Evolutionary conservation across 129 eudicot species (phyloP), one percentile per base, ranked within the genome.

Genomic region (Deinandra increscens): DNA sequence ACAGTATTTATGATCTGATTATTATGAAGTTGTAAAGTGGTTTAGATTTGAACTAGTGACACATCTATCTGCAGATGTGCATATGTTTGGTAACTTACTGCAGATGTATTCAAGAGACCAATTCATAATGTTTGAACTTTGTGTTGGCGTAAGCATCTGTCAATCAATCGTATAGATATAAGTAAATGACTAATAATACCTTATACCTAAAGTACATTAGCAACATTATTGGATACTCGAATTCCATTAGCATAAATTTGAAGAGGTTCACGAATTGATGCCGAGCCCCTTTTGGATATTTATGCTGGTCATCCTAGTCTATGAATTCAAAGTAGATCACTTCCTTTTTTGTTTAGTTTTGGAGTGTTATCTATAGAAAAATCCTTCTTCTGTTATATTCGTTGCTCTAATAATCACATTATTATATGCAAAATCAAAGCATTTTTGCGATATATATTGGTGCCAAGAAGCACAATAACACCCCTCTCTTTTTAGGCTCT

Each of bases 401-500:
- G 31, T 51, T 5, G 42, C 46, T 17, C 45, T 68, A 50, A 11
- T 15, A 49, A 3, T 49, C 10, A n/a, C n/a, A n/a, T 11, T 69
- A 26, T 12, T 42, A 10, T 1, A 29, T 56, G n/a, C n/a, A n/a
- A n/a, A n/a, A n/a, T n/a, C n/a, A n/a, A n/a, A n/a, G n/a, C n/a
- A n/a, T n/a, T n/a, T n/a, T n/a, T n/a, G n/a, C n/a, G n/a, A n/a
- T n/a, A n/a, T n/a, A n/a, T n/a, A n/a, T n/a, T n/a, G n/a, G n/a
- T n/a, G n/a, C n/a, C n/a, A n/a, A n/a, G 67, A 34, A 45, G 15
- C 34, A 36, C 15, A 33, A 39, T 51, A 4, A 34, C 43, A 0
- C 15, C 44, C 23, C 4, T 13, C 6, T 9, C 34, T 53, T 72
- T 76, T 82, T n/a, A n/a, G 88, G 78, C 56, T 58, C 34, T 55